Conservation (phyloP, 2,329 filamentous ascomycete species). For the Ceratocystis albifundus region DNA sequence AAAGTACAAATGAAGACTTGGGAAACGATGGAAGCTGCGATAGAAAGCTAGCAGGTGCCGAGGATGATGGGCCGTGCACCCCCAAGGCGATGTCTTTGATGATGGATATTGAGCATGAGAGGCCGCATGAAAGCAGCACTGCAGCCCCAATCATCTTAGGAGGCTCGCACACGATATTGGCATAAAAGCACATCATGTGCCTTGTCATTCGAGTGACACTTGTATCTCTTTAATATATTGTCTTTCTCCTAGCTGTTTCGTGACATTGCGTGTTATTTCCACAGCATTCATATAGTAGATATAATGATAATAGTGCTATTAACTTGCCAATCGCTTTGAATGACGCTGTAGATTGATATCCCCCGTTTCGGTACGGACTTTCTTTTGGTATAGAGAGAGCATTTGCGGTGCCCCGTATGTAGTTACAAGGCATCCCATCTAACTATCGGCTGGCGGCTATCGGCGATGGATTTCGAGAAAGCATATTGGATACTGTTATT, state of each 20-base stretch:
- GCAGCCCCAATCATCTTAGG: constrained; percentile 17
- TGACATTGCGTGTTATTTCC: neutral
- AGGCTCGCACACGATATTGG: constrained; percentile 15
- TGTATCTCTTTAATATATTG: neutral
- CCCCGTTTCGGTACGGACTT: neutral
- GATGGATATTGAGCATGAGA: constrained; percentile 15
- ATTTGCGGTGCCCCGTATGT: neutral
- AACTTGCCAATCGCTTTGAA: neutral
- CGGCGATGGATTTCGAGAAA: no score
- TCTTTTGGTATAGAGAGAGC: neutral
- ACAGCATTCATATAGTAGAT: neutral
- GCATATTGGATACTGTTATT: no score
- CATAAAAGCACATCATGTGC: neutral
- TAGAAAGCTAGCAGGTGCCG: neutral
- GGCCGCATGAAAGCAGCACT: neutral
- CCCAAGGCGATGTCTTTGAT: constrained; percentile 28
- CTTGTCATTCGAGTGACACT: neutral
- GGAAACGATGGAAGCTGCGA: neutral
- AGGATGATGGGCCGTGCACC: constrained; percentile 26
- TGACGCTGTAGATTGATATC: no score
- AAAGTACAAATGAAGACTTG: neutral
- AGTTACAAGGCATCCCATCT: neutral
- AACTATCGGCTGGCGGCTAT: no score
- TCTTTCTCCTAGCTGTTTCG: neutral
- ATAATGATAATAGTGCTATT: neutral